phyloP scores from a whole-genome alignment of 129 eudicot species.

The Oenanthe sinensis region DNA sequence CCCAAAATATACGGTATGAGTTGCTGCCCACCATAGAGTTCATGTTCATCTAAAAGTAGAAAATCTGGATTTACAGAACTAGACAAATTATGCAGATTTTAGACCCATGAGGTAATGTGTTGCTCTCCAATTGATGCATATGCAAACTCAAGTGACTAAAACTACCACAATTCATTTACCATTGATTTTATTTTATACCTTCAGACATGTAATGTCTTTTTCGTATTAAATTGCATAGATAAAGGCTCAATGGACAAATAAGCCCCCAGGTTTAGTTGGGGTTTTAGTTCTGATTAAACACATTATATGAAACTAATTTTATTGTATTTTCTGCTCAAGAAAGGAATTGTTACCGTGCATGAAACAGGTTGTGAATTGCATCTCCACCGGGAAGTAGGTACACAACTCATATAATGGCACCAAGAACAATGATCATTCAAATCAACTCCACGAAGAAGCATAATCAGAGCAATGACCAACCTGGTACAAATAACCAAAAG shows the following conservation, averaged over 20 bases:
- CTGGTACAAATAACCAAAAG: constrained; percentile 23
- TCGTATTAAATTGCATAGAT: background rate
- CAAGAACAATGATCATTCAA: constrained; percentile 76
- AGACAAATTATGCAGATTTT: background rate
- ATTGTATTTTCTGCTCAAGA: background rate
- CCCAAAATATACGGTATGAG: background rate
- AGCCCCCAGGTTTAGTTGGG: background rate
- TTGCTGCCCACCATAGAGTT: background rate
- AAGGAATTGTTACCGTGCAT: constrained; percentile 45
- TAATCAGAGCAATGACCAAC: constrained; percentile 49
- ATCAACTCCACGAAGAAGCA: constrained; percentile 62
- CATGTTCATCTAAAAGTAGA: background rate
- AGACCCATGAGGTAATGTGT: background rate
- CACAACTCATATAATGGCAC: constrained; percentile 94
- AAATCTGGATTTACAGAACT: background rate
- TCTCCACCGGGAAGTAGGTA: constrained; percentile 85
- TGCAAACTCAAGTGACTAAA: background rate
- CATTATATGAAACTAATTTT: background rate
- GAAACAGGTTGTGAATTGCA: constrained; percentile 50
- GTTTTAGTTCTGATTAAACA: background rate
- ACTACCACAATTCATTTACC: background rate
- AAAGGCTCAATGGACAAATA: background rate
- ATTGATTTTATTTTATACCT: background rate
- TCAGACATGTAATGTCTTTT: background rate
- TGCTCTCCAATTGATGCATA: background rate